A percentile compares a stretch with the other conserved stretches of the same genome.
These are phyloP conservation scores for Plasmodium chabaudi DNA, from an alignment of 169 alveolate species.

Conservation along the genomic window DNA sequence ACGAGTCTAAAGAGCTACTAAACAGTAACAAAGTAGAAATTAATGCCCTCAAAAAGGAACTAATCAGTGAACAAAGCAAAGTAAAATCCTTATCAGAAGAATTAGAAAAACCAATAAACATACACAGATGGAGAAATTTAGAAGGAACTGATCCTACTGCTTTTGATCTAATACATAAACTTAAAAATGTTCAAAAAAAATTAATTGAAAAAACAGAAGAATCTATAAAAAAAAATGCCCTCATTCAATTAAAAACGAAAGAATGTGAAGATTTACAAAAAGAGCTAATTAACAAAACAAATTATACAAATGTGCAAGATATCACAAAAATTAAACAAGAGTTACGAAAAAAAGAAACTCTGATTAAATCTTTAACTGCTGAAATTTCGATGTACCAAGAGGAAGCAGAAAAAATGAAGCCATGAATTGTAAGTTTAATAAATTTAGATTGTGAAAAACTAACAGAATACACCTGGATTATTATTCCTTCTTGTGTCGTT, in stretches of 20 bases:
- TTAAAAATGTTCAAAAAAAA: constrained; percentile 64
- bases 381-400: constrained; percentile 76
- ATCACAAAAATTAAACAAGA: constrained; percentile 34
- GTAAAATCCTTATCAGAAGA: constrained; percentile 94
- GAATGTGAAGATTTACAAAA: constrained; percentile 67
- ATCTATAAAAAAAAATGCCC: constrained; percentile 39
- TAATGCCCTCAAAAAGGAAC: constrained; percentile 81
- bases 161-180: constrained; percentile 66
- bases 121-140: constrained; percentile 82
- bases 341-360: constrained; percentile 52
- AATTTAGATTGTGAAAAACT: no score
- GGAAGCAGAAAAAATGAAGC: constrained; percentile 1
- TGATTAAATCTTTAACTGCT: constrained; percentile 58
- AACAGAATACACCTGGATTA: no score
- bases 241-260: constrained; percentile 31
- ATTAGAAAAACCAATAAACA: constrained; percentile 95
- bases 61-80: constrained; percentile 90
- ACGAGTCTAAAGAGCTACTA: constrained; percentile 88
- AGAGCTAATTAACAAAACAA: constrained; percentile 12
- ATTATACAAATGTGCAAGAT: constrained; percentile 29
- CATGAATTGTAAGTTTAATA: no score
- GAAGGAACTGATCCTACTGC: constrained; percentile 74
- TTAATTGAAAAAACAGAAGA: constrained; percentile 74
- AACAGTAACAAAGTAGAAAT: constrained; percentile 85
- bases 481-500: no score